Evolutionary conservation across 1,284 basidiomycete genomes (phyloP).

Genomic region (Sanguinoderma infundibulare): DNA sequence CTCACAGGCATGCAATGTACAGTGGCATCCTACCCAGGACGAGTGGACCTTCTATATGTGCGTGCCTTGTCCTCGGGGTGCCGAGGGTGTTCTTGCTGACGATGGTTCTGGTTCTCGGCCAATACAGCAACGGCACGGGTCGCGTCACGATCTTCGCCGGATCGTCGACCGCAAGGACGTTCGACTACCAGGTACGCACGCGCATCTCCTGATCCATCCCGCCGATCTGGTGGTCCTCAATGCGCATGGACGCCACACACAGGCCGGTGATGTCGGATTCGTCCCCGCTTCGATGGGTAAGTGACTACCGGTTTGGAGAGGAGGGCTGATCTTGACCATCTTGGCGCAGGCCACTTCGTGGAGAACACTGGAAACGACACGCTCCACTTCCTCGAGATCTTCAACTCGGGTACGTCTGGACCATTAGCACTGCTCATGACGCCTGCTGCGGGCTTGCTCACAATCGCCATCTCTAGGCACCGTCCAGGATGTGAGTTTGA

Average conservation of each 20-base stretch:
- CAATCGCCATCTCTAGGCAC: slow-evolving; percentile 41
- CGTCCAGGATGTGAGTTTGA: slow-evolving; percentile 68
- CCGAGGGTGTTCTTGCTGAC: not conserved
- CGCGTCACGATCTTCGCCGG: slow-evolving; percentile 71
- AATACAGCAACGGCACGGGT: slow-evolving; percentile 53
- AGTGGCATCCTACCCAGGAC: slow-evolving; percentile 78
- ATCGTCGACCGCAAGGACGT: slow-evolving; percentile 65
- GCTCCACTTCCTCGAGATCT: slow-evolving; percentile 67
- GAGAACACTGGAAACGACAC: slow-evolving; percentile 73
- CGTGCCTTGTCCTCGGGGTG: slow-evolving; percentile 12
- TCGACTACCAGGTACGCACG: slow-evolving; percentile 58
- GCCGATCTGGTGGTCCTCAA: not conserved
- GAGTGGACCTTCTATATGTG: slow-evolving; percentile 66
- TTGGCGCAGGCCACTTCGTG: slow-evolving; percentile 60
- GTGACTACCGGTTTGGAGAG: slow-evolving; percentile 2
- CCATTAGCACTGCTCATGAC: not conserved
- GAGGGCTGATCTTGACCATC: not conserved
- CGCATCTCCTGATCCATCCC: not conserved
- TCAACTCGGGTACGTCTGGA: slow-evolving; percentile 51
- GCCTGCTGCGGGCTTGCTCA: not conserved
- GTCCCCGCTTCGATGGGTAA: slow-evolving; percentile 60
- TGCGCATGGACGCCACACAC: slow-evolving; percentile 15
- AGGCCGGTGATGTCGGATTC: slow-evolving; percentile 70
- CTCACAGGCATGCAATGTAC: slow-evolving; percentile 5
- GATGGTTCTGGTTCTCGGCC: not conserved